Conservation (phyloP, 495 filamentous ascomycete species). For the Neurospora discreta region DNA sequence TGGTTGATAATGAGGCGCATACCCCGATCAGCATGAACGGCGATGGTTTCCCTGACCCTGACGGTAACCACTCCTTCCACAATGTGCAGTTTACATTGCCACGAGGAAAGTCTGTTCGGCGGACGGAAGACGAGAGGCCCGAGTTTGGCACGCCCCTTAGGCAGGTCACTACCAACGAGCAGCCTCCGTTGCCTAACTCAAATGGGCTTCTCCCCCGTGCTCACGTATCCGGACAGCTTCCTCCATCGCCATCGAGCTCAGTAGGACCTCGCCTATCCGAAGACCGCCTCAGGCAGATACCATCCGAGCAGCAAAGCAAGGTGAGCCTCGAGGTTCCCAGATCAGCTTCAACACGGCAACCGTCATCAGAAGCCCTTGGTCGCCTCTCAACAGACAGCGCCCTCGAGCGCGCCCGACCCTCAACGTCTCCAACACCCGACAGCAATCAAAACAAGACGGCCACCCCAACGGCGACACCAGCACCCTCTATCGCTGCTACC, state of each 20-base stretch:
- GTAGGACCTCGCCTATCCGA: constrained; percentile 28
- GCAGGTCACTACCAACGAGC: constrained; percentile 46
- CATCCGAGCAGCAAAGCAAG: constrained; percentile 35
- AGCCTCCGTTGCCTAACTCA: constrained; percentile 34
- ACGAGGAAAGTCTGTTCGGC: neutral
- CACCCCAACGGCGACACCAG: constrained; percentile 27
- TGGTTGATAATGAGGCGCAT: constrained; percentile 47
- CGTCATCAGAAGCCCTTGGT: constrained; percentile 29
- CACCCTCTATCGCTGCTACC: constrained; percentile 26
- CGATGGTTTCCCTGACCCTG: constrained; percentile 43
- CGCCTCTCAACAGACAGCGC: constrained; percentile 38
- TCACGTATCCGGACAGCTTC: constrained; percentile 32
- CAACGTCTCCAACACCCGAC: constrained; percentile 28
- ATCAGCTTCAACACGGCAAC: constrained; percentile 13
- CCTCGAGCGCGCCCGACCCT: constrained; percentile 25
- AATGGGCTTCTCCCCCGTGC: constrained; percentile 26
- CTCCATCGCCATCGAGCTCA: constrained; percentile 44
- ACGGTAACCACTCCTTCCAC: neutral
- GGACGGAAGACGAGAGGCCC: neutral
- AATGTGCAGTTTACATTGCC: neutral
- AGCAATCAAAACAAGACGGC: constrained; percentile 25
- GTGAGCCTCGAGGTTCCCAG: constrained; percentile 30
- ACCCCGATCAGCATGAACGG: constrained; percentile 55
- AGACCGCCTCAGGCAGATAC: constrained; percentile 27
- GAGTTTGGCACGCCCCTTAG: constrained; percentile 34